These are phyloP conservation scores for Populus hybrid DNA, from an alignment of 441 rosid genomes.

Conservation along the genomic window DNA sequence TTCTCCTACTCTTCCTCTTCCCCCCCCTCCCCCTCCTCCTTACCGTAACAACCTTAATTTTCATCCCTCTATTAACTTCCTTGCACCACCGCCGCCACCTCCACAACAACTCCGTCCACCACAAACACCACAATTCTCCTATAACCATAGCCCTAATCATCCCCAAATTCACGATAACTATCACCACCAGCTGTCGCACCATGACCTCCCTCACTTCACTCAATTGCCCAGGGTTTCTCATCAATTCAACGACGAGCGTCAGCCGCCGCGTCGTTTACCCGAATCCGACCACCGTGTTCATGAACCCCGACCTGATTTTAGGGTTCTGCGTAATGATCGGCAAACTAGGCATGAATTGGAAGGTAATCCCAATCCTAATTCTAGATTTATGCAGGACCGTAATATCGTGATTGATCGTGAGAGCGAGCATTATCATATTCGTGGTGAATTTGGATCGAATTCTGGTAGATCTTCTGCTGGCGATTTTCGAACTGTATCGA, in stretches of 20 bases:
- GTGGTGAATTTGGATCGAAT: constrained; percentile 32
- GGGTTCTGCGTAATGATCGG: constrained; percentile 20
- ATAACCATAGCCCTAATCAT: constrained; percentile 27
- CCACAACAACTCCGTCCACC: too few relatives aligned
- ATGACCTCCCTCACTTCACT: constrained; percentile 24
- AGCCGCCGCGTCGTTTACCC: constrained; percentile 20
- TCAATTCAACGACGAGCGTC: constrained; percentile 17
- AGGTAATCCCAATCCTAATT: constrained; percentile 28
- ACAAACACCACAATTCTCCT: constrained; percentile 20
- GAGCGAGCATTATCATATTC: constrained; percentile 30
- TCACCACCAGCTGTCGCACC: constrained; percentile 15
- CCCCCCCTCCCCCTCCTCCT: constrained; percentile 8
- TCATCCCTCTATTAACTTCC: constrained; percentile 19
- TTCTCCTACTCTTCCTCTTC: constrained; percentile 1
- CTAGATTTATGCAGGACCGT: neutral
- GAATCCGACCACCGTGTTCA: constrained; percentile 20
- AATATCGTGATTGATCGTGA: constrained; percentile 9
- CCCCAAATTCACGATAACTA: constrained; percentile 6
- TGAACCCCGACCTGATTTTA: neutral
- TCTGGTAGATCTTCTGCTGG: constrained; percentile 43
- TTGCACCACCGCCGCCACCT: constrained; percentile 15
- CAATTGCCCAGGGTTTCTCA: constrained; percentile 17
- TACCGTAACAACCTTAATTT: constrained; percentile 21
- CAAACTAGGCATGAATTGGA: constrained; percentile 42
- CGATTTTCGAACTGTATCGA: constrained; percentile 29